Percentiles rank a stretch among this genome's conserved stretches.
These are phyloP conservation scores for Pleurotus tuoliensis DNA, from an alignment of 768 basidiomycete species.

Conservation along the genomic window DNA sequence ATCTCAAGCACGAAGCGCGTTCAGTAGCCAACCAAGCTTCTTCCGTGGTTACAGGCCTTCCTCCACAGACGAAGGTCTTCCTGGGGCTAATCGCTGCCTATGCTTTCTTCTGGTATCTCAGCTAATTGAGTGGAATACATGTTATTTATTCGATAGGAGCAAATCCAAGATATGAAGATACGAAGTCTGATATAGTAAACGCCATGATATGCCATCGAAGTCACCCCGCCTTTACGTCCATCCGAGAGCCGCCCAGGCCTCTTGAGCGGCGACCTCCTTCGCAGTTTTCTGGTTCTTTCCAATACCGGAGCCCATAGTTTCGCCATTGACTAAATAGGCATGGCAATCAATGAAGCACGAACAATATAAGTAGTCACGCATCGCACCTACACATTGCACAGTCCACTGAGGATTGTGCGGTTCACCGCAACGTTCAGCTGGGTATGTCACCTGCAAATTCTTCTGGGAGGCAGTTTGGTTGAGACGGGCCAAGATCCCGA, in stretches of 20 bases:
- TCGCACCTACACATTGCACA: slow-evolving; percentile 49
- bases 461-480: slow-evolving; percentile 11
- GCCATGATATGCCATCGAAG: no score
- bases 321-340: slow-evolving; percentile 39
- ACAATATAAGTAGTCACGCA: not conserved
- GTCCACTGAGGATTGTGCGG: slow-evolving; percentile 15
- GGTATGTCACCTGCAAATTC: not conserved
- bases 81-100: slow-evolving; percentile 64
- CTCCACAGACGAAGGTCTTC: slow-evolving; percentile 66
- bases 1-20: slow-evolving; percentile 28
- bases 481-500: slow-evolving; percentile 1
- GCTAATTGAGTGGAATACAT: slow-evolving; percentile 21
- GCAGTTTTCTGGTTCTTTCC: slow-evolving; percentile 64
- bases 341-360: no score
- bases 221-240: slow-evolving; percentile 26
- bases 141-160: slow-evolving; percentile 15
- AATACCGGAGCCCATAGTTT: slow-evolving; percentile 43
- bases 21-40: slow-evolving; percentile 28
- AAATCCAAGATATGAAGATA: no score
- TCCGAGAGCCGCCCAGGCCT: slow-evolving; percentile 49
- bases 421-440: slow-evolving; percentile 4
- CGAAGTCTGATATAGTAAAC: no score
- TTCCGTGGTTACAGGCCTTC: slow-evolving; percentile 43
- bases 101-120: slow-evolving; percentile 51
- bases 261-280: slow-evolving; percentile 64